phyloP scores from a whole-genome alignment of 1,284 basidiomycete species.

The Fomitopsis pinicola region DNA sequence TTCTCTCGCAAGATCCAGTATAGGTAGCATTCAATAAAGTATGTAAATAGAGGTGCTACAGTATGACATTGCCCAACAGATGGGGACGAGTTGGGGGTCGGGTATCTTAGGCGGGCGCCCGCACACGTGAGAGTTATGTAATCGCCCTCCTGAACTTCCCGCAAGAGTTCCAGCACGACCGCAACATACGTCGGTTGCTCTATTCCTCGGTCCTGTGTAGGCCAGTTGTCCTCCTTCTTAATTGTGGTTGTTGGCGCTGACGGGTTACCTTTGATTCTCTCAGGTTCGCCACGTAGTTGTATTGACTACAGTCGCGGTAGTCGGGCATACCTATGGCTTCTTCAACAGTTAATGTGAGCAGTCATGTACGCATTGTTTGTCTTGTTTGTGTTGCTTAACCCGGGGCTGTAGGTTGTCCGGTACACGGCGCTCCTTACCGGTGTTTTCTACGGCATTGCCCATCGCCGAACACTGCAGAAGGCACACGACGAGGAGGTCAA shows the following conservation, averaged over 20 bases:
- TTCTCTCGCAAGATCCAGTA: too few species aligned
- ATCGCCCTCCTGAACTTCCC: constrained; percentile 9
- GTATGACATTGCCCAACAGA: too few species aligned
- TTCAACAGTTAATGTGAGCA: constrained; percentile 30
- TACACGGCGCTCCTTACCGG: constrained; percentile 91
- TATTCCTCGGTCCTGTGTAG: constrained; percentile 17
- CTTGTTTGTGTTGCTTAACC: neutral
- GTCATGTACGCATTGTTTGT: neutral
- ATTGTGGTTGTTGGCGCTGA: neutral
- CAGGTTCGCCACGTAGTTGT: constrained; percentile 12
- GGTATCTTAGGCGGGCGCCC: too few species aligned
- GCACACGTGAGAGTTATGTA: constrained; percentile 6
- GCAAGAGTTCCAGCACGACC: constrained; percentile 6
- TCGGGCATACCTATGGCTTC: constrained; percentile 28
- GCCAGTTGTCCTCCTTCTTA: neutral
- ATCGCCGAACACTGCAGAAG: constrained; percentile 87
- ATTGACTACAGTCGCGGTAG: constrained; percentile 17
- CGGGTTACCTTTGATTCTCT: neutral
- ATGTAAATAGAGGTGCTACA: too few species aligned
- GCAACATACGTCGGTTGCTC: neutral
- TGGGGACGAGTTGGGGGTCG: too few species aligned
- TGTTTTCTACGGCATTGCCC: constrained; percentile 89
- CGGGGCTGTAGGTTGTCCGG: constrained; percentile 75
- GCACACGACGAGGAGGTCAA: constrained; percentile 71
- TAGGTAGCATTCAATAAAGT: too few species aligned